Base-by-base conservation (phyloP, 2,329 filamentous ascomycete species). In the Colletotrichum truncatum region DNA sequence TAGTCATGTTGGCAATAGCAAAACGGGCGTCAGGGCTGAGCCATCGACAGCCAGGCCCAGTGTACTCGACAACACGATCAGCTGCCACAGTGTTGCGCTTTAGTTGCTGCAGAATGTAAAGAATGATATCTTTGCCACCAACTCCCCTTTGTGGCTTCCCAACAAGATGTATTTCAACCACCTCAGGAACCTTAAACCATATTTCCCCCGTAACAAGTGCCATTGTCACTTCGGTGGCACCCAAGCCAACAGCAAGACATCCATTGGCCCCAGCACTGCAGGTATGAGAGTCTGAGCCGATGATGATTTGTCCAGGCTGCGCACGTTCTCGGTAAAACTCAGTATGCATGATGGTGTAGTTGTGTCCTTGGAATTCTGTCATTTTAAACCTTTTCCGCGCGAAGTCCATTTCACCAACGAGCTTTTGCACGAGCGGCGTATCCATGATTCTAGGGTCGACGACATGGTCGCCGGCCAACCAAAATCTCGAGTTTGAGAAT, bases 381-480 rank as follows among this genome's bases (percentile, higher is more conserved):
- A 57, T 63, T 28, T 63, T 63, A 36, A 63, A 63, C 25, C 39
- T 55, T 28, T 62, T 62, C 14, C 58, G 52, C 7, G 58, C 58
- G 26, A 56, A 62, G 25, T 62, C 58, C 58, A 56, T 49, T 18
- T 62, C 30, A 10, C 30, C 23, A 14, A 62, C 58, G 14, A 62
- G 58, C 14, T 55, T 62, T 32, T 62, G 58, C 9, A 62, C 51
- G 9, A 62, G 41, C 8, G 58, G 58, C 12, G 58, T 62, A 18
- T 62, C 51, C 51, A 55, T 55, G 28, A 56, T 43, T 32, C 59
- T 46, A 1, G 82, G 82, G 55, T 85, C 81, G 4, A 84, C 81
- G 4, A 80, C 75, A 66, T 85, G 82, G 68, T 85, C 83, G 2
- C 79, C 79, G 0, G 81, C 82, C 6, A 85, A 74, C 83, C 82